Evolutionary conservation across 768 basidiomycete genomes (phyloP).

Genomic region (Suillus fuscotomentosus): DNA sequence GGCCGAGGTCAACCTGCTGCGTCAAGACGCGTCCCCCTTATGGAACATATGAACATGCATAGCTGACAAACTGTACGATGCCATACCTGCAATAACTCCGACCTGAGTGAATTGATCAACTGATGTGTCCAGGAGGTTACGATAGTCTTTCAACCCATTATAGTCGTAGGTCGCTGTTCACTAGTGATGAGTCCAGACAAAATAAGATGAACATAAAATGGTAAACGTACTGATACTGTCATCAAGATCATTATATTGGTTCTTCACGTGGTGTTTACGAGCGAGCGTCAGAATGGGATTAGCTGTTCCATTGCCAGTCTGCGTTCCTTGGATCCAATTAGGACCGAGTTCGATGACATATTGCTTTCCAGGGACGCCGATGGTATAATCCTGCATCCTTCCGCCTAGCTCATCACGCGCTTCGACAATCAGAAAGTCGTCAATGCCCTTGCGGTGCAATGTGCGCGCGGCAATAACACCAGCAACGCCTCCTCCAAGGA

Average conservation of each 20-base stretch:
- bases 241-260: conserved; percentile 43
- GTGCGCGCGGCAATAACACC: conserved; percentile 66
- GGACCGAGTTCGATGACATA: conserved; percentile 55
- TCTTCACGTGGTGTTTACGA: conserved; percentile 50
- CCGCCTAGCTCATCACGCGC: conserved; percentile 60
- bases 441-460: conserved; percentile 49
- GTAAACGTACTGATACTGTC: conserved; percentile 42
- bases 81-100: conserved; percentile 44
- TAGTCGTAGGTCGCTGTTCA: conserved; percentile 53
- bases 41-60: background rate
- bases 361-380: conserved; percentile 39
- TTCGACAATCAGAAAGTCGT: conserved; percentile 62
- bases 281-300: conserved; percentile 64
- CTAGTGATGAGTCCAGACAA: background rate
- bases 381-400: conserved; percentile 47
- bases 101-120: conserved; percentile 39
- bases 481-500: conserved; percentile 65
- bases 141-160: conserved; percentile 47
- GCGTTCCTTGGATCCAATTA: conserved; percentile 62
- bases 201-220: background rate
- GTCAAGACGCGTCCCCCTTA: conserved; percentile 44
- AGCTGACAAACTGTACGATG: background rate
- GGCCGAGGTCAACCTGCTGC: conserved; percentile 53
- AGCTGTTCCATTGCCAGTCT: conserved; percentile 43
- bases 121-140: conserved; percentile 42